Percentiles rank a stretch among this genome's conserved stretches.
Conservation (phyloP, 2,329 filamentous ascomycete species). For the Xylaria sp. region DNA sequence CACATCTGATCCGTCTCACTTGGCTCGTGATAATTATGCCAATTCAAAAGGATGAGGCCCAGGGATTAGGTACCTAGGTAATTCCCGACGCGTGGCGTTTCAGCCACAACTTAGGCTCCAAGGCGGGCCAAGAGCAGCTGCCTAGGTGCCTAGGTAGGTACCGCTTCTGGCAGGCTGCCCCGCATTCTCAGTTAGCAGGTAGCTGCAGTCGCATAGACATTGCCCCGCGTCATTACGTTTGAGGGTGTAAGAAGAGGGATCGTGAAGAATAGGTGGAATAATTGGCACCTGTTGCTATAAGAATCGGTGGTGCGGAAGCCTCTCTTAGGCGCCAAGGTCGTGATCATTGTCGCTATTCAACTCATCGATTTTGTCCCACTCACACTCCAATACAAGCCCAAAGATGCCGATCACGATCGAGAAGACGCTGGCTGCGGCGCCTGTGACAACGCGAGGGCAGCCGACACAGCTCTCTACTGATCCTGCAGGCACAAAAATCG, state of each 20-base stretch:
- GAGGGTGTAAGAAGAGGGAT: conserved; percentile 11
- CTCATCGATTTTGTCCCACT: background rate
- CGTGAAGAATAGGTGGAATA: conserved; percentile 26
- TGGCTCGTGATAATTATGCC: background rate
- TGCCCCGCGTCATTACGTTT: conserved; percentile 31
- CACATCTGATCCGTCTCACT: no score
- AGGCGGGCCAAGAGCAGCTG: background rate
- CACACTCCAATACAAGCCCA: background rate
- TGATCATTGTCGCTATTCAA: conserved; percentile 8
- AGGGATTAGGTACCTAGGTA: background rate
- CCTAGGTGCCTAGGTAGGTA: background rate
- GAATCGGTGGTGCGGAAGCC: background rate
- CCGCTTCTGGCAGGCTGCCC: conserved; percentile 9
- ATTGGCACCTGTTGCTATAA: background rate
- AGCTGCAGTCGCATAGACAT: conserved; percentile 23
- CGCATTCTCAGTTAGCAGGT: conserved; percentile 17
- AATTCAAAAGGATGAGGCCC: background rate
- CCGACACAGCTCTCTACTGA: conserved; percentile 90
- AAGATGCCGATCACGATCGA: conserved; percentile 67
- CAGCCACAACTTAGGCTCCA: conserved; percentile 40
- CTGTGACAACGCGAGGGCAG: conserved; percentile 84
- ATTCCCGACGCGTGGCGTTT: conserved; percentile 40
- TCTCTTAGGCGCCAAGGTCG: background rate
- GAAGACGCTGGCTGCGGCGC: conserved; percentile 85
- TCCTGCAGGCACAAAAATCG: conserved; percentile 88